phyloP scores from a whole-genome alignment of 2,329 filamentous ascomycete genomes.

The Lachnum nothofagi region DNA sequence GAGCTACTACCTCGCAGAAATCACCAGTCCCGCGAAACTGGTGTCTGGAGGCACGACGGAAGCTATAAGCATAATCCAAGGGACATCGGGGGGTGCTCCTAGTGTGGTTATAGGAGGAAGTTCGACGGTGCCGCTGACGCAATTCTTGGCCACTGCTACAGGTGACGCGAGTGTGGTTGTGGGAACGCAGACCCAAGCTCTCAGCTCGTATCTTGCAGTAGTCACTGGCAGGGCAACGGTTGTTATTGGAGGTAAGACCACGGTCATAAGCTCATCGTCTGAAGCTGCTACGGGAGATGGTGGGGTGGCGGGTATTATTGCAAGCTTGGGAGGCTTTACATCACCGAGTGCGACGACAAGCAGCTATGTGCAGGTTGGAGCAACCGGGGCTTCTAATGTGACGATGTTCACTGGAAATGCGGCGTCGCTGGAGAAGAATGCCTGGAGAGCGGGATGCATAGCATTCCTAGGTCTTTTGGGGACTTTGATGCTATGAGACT shows the following conservation, averaged over 20 bases:
- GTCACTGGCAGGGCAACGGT: neutral
- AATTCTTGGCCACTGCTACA: constrained; percentile 1
- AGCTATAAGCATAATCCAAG: neutral
- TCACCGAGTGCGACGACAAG: neutral
- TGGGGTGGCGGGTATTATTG: neutral
- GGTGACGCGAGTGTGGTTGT: neutral
- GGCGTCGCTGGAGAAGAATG: neutral
- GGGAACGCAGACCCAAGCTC: neutral
- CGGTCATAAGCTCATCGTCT: neutral
- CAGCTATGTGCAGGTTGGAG: neutral
- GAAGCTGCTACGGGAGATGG: neutral
- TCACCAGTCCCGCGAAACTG: neutral
- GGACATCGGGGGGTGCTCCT: neutral
- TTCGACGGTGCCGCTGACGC: neutral
- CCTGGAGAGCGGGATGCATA: neutral
- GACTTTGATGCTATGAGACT: neutral
- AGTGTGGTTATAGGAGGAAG: constrained; percentile 1
- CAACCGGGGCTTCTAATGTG: neutral
- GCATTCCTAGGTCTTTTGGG: neutral
- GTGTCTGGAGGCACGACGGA: neutral
- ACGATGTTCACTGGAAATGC: neutral
- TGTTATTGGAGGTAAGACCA: neutral
- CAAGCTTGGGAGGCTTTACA: constrained; percentile 1
- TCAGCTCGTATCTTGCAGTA: neutral
- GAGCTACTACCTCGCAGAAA: neutral